Conservation (phyloP, 805 yeast species). For the Starmerella powellii region DNA sequence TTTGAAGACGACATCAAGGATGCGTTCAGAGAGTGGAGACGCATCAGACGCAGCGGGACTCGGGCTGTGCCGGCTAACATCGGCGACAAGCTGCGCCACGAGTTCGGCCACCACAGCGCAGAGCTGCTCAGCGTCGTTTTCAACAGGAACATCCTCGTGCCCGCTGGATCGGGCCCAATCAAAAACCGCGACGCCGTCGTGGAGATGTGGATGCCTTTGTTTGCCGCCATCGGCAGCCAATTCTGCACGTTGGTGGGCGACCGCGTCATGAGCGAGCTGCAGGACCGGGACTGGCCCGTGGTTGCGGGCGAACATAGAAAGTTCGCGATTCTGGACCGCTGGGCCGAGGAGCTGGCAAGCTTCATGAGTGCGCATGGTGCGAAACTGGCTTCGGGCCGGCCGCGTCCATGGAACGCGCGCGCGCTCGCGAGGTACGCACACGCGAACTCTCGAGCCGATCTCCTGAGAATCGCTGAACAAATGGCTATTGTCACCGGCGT, state of each 20-base stretch:
- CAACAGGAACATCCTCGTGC: constrained; percentile 19
- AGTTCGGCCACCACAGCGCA: constrained; percentile 3
- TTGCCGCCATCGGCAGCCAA: constrained; percentile 10
- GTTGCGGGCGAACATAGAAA: constrained; percentile 1
- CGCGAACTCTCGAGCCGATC: background rate
- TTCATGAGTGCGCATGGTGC: background rate
- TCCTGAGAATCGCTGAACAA: constrained; percentile 12
- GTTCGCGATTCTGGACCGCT: constrained; percentile 11
- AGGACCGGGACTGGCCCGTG: constrained; percentile 19
- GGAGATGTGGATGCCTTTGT: constrained; percentile 20
- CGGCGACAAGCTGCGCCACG: constrained; percentile 2
- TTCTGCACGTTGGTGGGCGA: constrained; percentile 7
- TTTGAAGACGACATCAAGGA: constrained; percentile 25
- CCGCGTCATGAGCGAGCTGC: constrained; percentile 5
- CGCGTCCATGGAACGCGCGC: constrained; percentile 25
- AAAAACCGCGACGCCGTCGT: constrained; percentile 9
- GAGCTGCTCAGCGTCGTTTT: constrained; percentile 16
- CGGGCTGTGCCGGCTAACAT: constrained; percentile 23
- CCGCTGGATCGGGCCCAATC: constrained; percentile 9
- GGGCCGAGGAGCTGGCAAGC: constrained; percentile 19
- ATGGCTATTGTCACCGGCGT: constrained; percentile 20
- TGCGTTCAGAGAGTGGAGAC: constrained; percentile 38
- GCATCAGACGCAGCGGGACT: constrained; percentile 36
- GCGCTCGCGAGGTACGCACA: constrained; percentile 17
- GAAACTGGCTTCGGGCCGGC: constrained; percentile 1